phyloP scores from a whole-genome alignment of 768 basidiomycete genomes.

The Boletellus ananas region DNA sequence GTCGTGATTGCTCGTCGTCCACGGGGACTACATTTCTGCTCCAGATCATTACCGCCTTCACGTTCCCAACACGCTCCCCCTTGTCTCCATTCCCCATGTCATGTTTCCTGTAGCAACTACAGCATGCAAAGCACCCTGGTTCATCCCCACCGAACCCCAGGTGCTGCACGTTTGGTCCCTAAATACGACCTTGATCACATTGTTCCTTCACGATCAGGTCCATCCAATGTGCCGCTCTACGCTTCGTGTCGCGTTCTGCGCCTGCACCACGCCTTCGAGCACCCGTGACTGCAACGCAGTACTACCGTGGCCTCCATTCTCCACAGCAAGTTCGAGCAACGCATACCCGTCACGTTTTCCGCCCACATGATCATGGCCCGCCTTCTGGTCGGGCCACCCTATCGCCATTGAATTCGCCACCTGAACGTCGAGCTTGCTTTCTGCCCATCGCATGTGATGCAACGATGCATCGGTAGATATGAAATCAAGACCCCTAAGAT shows the following conservation, averaged over 20 bases:
- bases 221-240: conserved; percentile 3
- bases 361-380: conserved; percentile 8
- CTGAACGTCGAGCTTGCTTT: conserved; percentile 5
- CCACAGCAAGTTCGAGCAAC: conserved; percentile 4
- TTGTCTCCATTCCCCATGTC: conserved; percentile 17
- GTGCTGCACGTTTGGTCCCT: not conserved
- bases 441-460: conserved; percentile 13
- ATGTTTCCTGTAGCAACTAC: conserved; percentile 13
- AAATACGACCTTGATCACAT: not conserved
- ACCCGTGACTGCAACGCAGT: conserved; percentile 14
- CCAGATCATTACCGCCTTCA: conserved; percentile 24
- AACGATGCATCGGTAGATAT: conserved; percentile 24
- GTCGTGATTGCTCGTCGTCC: conserved; percentile 1
- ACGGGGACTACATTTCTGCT: conserved; percentile 1
- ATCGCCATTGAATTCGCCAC: conserved; percentile 18
- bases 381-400: conserved; percentile 14
- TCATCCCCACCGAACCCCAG: conserved; percentile 12
- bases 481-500: conserved; percentile 26
- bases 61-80: conserved; percentile 18
- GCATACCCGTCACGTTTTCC: not conserved
- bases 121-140: conserved; percentile 6
- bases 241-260: not conserved
- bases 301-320: conserved; percentile 10
- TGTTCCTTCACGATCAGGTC: conserved; percentile 16
- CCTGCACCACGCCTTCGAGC: conserved; percentile 6